Percentiles rank a stretch among this genome's conserved stretches.
Evolutionary conservation across 2,329 filamentous ascomycete species (phyloP).

Genomic region (Mycosphaerella arachidis): DNA sequence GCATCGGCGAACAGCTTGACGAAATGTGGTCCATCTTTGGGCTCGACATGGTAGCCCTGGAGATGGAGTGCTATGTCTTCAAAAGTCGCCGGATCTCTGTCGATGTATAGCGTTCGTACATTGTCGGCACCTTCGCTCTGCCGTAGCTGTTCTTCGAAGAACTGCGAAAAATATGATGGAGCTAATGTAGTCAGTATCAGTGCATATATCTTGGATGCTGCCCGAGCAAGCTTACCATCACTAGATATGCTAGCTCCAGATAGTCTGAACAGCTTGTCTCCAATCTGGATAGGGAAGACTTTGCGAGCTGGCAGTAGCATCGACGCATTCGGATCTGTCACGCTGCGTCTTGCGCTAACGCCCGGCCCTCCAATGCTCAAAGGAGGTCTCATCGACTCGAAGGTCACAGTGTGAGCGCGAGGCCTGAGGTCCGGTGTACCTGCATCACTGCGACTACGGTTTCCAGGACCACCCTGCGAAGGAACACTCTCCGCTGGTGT

Average conservation of each 20-base stretch:
- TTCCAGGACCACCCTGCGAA: conserved; percentile 10
- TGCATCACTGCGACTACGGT: conserved; percentile 6
- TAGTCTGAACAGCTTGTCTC: conserved; percentile 62
- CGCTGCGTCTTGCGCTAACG: conserved; percentile 8
- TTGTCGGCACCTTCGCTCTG: conserved; percentile 54
- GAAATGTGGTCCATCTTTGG: conserved; percentile 78
- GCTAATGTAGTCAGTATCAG: conserved; percentile 58
- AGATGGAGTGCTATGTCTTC: conserved; percentile 84
- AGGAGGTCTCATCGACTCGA: conserved; percentile 8
- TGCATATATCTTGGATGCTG: background rate
- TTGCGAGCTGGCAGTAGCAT: conserved; percentile 62
- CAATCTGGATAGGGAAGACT: conserved; percentile 68
- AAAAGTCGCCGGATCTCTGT: conserved; percentile 86
- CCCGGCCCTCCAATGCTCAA: conserved; percentile 3
- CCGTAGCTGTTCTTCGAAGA: conserved; percentile 79
- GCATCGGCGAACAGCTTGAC: conserved; percentile 91
- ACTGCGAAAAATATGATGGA: conserved; percentile 93
- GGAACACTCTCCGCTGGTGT: conserved; percentile 3
- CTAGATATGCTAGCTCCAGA: conserved; percentile 67
- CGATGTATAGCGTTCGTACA: conserved; percentile 85
- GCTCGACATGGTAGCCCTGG: conserved; percentile 83
- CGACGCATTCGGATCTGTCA: conserved; percentile 16
- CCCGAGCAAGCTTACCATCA: conserved; percentile 53
- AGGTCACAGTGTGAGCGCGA: background rate
- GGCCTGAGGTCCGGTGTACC: conserved; percentile 3